Evolutionary conservation across 768 basidiomycete genomes (phyloP), one percentile per base, ranked within the genome.

Genomic region (Symmetrospora coprosmae): DNA sequence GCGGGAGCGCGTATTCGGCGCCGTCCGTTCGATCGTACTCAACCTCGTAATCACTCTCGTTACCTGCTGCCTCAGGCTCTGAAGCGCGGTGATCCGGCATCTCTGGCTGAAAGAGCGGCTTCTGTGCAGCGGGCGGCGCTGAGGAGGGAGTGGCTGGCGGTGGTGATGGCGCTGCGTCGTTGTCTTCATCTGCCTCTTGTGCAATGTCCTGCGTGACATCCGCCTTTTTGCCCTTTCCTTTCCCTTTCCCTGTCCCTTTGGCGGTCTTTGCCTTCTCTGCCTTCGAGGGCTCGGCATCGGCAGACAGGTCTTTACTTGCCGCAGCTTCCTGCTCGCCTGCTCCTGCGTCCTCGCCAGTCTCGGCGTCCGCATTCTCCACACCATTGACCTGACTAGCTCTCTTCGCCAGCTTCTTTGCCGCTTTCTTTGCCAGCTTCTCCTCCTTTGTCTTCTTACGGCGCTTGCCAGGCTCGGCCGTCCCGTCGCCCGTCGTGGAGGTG

Each of bases 371-470:
- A 76, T 74, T 69, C 80, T 74, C 17, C 71, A 75, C 68, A 81
- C 82, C 66, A 77, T 73, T 23, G 74, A 75, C 64, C 82, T 84
- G 25, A 80, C 69, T 37, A 84, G 77, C 68, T 84, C 86, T 65
- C 81, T 80, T 6, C 9, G 13, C 27, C 85, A 74, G 38, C 41
- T 41, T 50, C 38, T 51, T 66, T 48, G 30, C 34, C 27, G 27
- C 41, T 31, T 40, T n/a, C 43, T 39, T 56, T 51, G 25, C 30
- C 33, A 47, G 35, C 46, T 27, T 62, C 60, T 31, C 51, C 25
- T 33, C 48, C 19, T 50, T 37, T 45, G 58, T 41, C 40, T 33
- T 23, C 25, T 27, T 34, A 1, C 17, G 45, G 9, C 8, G 30
- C 21, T 31, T 16, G 13, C 14, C 33, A 35, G 39, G 9, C 30